A percentile compares a stretch with the other conserved stretches of the same genome.
Conservation (phyloP, 192 early-diverging fungal species). For the Gamsiella multidivaricata region DNA sequence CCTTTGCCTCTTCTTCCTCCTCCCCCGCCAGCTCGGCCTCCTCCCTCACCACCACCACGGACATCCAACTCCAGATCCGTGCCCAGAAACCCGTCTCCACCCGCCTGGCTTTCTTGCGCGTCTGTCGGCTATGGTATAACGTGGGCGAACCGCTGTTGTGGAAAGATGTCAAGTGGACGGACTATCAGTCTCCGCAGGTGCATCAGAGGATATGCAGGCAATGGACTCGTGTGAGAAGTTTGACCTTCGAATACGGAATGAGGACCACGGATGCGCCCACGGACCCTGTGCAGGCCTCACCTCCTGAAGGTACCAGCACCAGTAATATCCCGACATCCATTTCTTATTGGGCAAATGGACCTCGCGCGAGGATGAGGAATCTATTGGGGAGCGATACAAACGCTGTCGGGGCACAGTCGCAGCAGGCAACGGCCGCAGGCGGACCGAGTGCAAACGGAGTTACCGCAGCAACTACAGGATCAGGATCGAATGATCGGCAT, state of each 20-base stretch:
- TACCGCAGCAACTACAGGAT: not conserved
- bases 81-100: conserved; percentile 10
- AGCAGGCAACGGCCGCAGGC: not conserved
- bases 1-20: conserved; percentile 1
- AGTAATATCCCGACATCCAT: not conserved
- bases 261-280: conserved; percentile 20
- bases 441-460: not conserved
- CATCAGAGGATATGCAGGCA: conserved; percentile 7
- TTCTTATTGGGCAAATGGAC: conserved; percentile 7
- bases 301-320: not conserved
- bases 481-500: no score
- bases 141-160: conserved; percentile 13
- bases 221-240: conserved; percentile 1
- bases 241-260: conserved; percentile 28
- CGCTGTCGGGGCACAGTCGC: no score
- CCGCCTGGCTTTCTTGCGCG: conserved; percentile 20
- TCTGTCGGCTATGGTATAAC: conserved; percentile 23
- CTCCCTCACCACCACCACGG: not conserved
- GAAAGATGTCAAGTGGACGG: conserved; percentile 6
- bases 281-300: no score
- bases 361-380: conserved; percentile 16
- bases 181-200: conserved; percentile 1
- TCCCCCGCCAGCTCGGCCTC: not conserved
- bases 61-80: conserved; percentile 8
- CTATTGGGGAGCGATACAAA: conserved; percentile 8